Percentiles rank a stretch among this genome's conserved stretches.
Conservation (phyloP, 1,139 yeast genomes). For the Nakaseomyces bracarensis region DNA sequence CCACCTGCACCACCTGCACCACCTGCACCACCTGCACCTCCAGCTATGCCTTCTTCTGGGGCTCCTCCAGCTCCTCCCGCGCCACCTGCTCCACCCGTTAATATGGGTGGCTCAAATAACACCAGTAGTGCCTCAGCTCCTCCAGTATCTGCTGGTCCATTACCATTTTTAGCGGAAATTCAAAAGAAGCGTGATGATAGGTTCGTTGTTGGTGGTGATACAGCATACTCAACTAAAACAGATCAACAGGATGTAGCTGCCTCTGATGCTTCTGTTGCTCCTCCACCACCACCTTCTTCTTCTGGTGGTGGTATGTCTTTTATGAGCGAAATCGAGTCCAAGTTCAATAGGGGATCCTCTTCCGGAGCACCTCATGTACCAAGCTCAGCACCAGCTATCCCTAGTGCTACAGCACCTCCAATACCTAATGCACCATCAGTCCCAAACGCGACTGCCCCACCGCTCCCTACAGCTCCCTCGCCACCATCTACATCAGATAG, state of each 20-base stretch:
- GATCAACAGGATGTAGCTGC: constrained; percentile 27
- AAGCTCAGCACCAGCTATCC: constrained; percentile 15
- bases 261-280: constrained; percentile 10
- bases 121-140: constrained; percentile 9
- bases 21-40: constrained; percentile 15
- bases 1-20: constrained; percentile 20
- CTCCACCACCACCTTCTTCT: constrained; percentile 15
- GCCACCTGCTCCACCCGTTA: constrained; percentile 24
- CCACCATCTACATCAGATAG: constrained; percentile 13
- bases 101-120: constrained; percentile 17
- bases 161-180: constrained; percentile 47
- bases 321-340: constrained; percentile 25
- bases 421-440: constrained; percentile 14
- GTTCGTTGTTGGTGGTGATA: constrained; percentile 37
- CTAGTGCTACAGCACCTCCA: constrained; percentile 14
- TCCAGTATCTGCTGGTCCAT: constrained; percentile 26
- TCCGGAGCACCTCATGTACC: constrained; percentile 16
- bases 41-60: constrained; percentile 15
- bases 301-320: constrained; percentile 11
- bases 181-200: constrained; percentile 47
- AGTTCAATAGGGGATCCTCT: constrained; percentile 16
- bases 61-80: constrained; percentile 24
- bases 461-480: constrained; percentile 10
- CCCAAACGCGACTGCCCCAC: constrained; percentile 13
- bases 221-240: constrained; percentile 27